Evolutionary conservation across 352 stramenopile species (phyloP).

Genomic region (Bremia lactucae): DNA sequence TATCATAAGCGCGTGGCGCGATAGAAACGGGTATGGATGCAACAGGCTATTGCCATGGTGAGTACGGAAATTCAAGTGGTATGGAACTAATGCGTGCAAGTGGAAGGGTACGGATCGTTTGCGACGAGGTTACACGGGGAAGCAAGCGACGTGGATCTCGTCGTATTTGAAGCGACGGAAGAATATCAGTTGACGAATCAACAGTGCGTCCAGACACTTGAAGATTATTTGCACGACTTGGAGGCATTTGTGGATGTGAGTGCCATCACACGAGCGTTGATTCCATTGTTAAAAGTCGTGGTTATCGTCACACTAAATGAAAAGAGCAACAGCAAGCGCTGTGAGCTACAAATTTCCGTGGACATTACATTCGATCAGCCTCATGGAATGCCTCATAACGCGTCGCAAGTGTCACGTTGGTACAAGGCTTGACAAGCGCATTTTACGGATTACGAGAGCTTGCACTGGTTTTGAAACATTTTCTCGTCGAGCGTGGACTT

Average conservation of each 20-base stretch:
- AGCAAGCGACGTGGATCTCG: constrained; percentile 68
- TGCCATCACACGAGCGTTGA: constrained; percentile 53
- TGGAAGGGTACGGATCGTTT: constrained; percentile 72
- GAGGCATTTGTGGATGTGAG: constrained; percentile 45
- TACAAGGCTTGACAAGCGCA: constrained; percentile 44
- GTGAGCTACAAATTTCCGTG: constrained; percentile 41
- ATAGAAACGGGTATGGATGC: constrained; percentile 27
- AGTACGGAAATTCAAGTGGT: constrained; percentile 30
- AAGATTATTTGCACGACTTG: constrained; percentile 15
- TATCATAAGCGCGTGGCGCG: constrained; percentile 33
- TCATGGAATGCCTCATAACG: constrained; percentile 43
- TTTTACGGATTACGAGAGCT: constrained; percentile 79
- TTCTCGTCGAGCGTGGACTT: constrained; percentile 73
- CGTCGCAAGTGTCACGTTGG: constrained; percentile 60
- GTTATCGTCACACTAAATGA: constrained; percentile 23
- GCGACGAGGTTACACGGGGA: constrained; percentile 50
- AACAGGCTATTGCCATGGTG: constrained; percentile 41
- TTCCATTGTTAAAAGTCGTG: constrained; percentile 72
- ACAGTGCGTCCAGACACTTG: constrained; percentile 35
- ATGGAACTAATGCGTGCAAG: constrained; percentile 35
- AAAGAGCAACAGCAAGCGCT: background rate
- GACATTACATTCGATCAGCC: constrained; percentile 82
- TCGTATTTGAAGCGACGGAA: constrained; percentile 58
- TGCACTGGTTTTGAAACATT: constrained; percentile 84
- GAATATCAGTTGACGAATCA: constrained; percentile 36